Evolutionary conservation across 2,329 filamentous ascomycete genomes (phyloP).

Genomic region (Fusarium lyarnte): DNA sequence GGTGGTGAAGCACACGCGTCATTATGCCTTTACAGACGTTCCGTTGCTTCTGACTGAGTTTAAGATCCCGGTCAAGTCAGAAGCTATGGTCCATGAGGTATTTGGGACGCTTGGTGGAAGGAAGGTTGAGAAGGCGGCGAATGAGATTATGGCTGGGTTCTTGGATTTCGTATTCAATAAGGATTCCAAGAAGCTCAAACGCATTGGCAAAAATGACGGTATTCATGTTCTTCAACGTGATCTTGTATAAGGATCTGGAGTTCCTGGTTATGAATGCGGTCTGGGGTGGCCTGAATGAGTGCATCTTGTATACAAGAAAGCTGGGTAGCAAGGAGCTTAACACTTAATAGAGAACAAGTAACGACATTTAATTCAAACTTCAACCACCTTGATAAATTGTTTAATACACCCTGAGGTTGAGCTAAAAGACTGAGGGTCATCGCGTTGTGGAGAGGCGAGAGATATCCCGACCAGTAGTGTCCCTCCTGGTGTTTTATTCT

Average conservation of each 20-base stretch:
- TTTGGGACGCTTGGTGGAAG: conserved; percentile 10
- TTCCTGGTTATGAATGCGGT: too few relatives aligned
- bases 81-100: neutral
- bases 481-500: too few relatives aligned
- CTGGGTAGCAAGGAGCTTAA: too few relatives aligned
- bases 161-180: neutral
- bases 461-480: too few relatives aligned
- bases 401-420: too few relatives aligned
- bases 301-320: too few relatives aligned
- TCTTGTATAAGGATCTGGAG: neutral
- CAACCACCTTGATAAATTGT: too few relatives aligned
- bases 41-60: neutral
- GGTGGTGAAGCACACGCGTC: neutral
- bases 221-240: neutral
- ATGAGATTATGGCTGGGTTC: neutral
- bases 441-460: too few relatives aligned
- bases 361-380: too few relatives aligned
- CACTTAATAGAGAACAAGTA: too few relatives aligned
- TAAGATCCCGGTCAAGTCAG: neutral
- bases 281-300: too few relatives aligned
- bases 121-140: neutral
- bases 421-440: too few relatives aligned
- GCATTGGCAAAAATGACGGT: accelerated
- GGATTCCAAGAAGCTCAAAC: accelerated
- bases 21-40: conserved; percentile 17